Conservation (phyloP, 345 rosid genomes). For the Fremontodendron californicum region DNA sequence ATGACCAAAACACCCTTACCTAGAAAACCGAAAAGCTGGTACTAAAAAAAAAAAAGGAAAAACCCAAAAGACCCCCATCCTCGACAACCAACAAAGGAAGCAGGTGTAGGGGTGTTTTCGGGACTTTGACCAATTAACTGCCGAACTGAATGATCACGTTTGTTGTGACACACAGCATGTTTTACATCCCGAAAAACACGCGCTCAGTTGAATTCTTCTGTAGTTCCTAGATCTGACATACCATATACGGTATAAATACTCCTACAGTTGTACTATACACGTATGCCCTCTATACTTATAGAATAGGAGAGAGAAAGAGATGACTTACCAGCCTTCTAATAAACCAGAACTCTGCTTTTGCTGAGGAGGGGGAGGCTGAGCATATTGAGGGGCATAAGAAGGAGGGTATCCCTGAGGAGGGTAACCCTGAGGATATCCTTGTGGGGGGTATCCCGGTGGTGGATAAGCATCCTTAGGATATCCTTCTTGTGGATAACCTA, state of each 20-base stretch:
- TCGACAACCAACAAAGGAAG: neutral
- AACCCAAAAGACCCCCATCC: neutral
- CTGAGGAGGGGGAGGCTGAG: constrained; percentile 59
- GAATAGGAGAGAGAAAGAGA: neutral
- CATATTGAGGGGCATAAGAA: constrained; percentile 69
- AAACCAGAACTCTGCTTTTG: constrained; percentile 41
- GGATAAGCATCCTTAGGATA: constrained; percentile 80
- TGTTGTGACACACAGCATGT: too few relatives aligned
- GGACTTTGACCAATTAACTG: neutral
- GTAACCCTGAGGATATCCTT: constrained; percentile 52
- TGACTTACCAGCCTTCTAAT: constrained; percentile 73
- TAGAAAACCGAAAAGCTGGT: neutral
- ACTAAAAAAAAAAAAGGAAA: too few relatives aligned
- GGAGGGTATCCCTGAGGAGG: constrained; percentile 68
- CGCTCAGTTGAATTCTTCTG: neutral
- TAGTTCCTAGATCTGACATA: neutral
- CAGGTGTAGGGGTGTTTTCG: neutral
- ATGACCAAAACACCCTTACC: neutral
- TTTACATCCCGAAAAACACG: neutral
- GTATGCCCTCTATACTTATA: neutral
- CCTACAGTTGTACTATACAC: neutral
- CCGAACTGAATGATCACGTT: neutral
- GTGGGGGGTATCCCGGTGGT: constrained; percentile 56
- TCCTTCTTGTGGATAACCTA: constrained; percentile 92
- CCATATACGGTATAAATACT: neutral